Base-by-base conservation (phyloP, 2,329 filamentous ascomycete genomes). In the Aureobasidium sp. region DNA sequence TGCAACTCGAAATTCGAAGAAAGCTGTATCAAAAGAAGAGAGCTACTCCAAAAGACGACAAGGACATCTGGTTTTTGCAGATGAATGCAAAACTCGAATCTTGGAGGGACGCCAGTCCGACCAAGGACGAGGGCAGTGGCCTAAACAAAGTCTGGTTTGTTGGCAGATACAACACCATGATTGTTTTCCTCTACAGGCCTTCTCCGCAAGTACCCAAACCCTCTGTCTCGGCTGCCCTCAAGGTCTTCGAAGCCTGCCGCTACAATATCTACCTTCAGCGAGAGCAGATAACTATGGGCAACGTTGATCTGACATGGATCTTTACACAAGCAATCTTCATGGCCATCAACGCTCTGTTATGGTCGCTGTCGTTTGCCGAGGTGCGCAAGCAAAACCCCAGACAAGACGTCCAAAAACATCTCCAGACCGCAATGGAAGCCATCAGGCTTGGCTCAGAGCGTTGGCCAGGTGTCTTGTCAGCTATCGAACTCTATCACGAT, bases 141-240 rank as follows among this genome's bases (percentile, higher is more conserved):
- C 86, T 95, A 78, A 90, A 90, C 75, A 89, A 88, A 73, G 82
- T 85, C 68, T 96, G 91, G 91, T 86, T 86, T 67, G 77, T 79
- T 64, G 84, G 81, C 17, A 82, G 89, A 66, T 91, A 89, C 73
- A 91, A 97, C 71, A 90, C 90, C 51, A 93, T 97, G 85, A 80
- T 95, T 25, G 85, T 96, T 49, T 89, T 92, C 68, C 82, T 97
- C 66, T 94, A 91, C 73, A 84, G 94, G 2, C 94, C 94, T 0
- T 96, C 91, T 1, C 94, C 94, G 1, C 94, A 97, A 72, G 86
- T 97, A 2, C 90, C 93, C 0, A 87, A 89, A 64, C 94, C 94
- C 0, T 92, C 91, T 0, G 74, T 87, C 8, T 77, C 82, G n/a
- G 91, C 92, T 0, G 93, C 93, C 1, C 78, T 83, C 36, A 87